A percentile compares a stretch with the other conserved stretches of the same genome.
phyloP scores from a whole-genome alignment of 1,139 yeast species.

The Taiozyma sp. region DNA sequence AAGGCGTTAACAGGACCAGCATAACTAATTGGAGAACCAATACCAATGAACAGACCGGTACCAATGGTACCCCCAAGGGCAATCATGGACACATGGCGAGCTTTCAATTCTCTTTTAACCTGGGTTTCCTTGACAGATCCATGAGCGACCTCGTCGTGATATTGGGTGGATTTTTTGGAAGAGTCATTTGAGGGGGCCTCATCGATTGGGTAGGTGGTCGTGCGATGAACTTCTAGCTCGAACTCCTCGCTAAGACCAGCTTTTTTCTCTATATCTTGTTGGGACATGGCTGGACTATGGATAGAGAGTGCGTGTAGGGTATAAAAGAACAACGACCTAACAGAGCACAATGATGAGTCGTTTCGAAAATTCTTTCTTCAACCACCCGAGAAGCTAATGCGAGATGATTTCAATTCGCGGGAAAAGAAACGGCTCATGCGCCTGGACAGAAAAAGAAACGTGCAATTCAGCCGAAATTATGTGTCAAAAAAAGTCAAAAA shows the following conservation, averaged over 20 bases:
- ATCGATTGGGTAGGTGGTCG: background rate
- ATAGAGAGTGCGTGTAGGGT: background rate
- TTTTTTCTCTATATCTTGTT: background rate
- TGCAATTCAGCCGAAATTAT: background rate
- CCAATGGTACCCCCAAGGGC: slow-evolving; percentile 70
- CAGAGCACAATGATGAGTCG: background rate
- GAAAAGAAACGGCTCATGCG: background rate
- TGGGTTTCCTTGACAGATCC: slow-evolving; percentile 30
- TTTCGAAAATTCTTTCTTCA: background rate
- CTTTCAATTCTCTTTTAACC: slow-evolving; percentile 46
- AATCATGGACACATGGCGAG: slow-evolving; percentile 61
- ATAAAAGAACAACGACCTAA: no score
- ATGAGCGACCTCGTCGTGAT: slow-evolving; percentile 10
- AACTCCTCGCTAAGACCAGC: background rate
- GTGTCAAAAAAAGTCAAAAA: background rate
- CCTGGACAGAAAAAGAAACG: background rate
- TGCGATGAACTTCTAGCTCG: background rate
- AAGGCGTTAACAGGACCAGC: slow-evolving; percentile 76
- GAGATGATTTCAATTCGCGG: background rate
- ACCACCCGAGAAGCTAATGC: background rate
- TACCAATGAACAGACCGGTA: slow-evolving; percentile 58
- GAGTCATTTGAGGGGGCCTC: background rate
- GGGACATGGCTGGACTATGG: background rate
- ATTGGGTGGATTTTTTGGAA: slow-evolving; percentile 5
- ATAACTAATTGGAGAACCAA: slow-evolving; percentile 45